Base-by-base conservation (phyloP, 352 stramenopile species). In the Saprolegnia parasitica region DNA sequence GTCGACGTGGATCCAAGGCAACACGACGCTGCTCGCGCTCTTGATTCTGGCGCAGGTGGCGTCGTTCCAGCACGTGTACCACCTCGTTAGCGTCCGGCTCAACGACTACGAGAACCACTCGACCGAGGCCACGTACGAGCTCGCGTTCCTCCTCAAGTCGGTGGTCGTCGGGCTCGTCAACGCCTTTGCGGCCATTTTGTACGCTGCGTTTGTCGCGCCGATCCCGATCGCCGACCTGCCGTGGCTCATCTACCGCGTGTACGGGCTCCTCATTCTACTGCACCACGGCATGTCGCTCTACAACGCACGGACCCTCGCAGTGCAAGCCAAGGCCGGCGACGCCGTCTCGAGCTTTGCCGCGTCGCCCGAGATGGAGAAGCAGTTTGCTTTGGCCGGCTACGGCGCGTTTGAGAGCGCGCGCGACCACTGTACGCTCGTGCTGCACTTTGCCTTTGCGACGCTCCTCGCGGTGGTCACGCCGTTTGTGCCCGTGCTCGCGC, bases 51-150 rank as follows among this genome's bases (percentile, higher is more conserved):
- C 89, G 4, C 84, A 92, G 71, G 89, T 92, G 60, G 90, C 87
- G 78, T 68, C 90, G 1, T 77, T 92, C 67, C 87, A 88, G 74
- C 81, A 77, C 35, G 67, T 92, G n/a, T 90, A 90, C 67, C 83
- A 77, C 20, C 75, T 76, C 6, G 67, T 91, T 21, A 79, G 81
- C 11, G 70, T 77, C 29, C 78, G 77, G 21, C 77, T 92, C 49
- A 92, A 90, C 65, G 75, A 81, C 18, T 90, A 76, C 68, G 97
- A 99, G 72, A 99, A 99, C 78, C 96, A 99, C 73, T 84, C 92
- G 65, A 99, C 96, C 0, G 94, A 99, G 73, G 96, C 94, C 0
- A 88, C 98, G 73, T 98, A 96, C 77, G 86, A 98, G 72, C 94
- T 98, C 64, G 81, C 96, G 63, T 68, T 90, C 67, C 89, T 93